phyloP scores from a whole-genome alignment of 345 rosid genomes.

The Lumnitzera littorea region DNA sequence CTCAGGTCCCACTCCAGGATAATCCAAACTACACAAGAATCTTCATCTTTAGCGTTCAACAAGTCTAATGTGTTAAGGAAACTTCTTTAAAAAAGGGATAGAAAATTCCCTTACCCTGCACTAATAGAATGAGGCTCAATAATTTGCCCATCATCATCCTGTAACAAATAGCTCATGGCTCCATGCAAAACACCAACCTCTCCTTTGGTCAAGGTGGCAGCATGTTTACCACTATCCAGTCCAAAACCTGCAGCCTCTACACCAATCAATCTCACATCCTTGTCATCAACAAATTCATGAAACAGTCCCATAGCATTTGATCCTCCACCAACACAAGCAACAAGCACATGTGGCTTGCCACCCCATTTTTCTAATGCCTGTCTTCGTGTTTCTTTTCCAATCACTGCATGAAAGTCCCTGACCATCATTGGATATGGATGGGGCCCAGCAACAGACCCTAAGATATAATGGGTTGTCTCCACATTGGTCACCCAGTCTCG shows the following conservation, averaged over 20 bases:
- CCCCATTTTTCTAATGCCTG: conserved; percentile 96
- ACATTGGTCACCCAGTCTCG: conserved; percentile 95
- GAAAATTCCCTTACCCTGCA: conserved; percentile 51
- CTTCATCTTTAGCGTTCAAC: no score
- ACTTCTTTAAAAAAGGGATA: no score
- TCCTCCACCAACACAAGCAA: conserved; percentile 94
- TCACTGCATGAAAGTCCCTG: conserved; percentile 86
- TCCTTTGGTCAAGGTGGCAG: conserved; percentile 84
- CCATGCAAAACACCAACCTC: conserved; percentile 92
- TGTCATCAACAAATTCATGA: conserved; percentile 78
- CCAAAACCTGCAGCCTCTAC: conserved; percentile 98
- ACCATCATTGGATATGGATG: conserved; percentile 99
- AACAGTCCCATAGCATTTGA: conserved; percentile 94
- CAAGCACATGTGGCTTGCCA: conserved; percentile 83
- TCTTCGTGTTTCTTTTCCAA: conserved; percentile 79
- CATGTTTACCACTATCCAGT: conserved; percentile 86
- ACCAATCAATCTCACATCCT: conserved; percentile 78
- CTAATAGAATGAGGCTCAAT: conserved; percentile 90
- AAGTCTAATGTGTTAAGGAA: no score
- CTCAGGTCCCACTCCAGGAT: conserved; percentile 98
- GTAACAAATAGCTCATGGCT: conserved; percentile 93
- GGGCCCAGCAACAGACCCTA: conserved; percentile 96
- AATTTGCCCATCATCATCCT: conserved; percentile 92
- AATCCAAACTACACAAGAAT: conserved; percentile 57
- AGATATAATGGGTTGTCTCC: conserved; percentile 93